phyloP scores from a whole-genome alignment of 257 asterid genomes.

The Primulina tabacum region DNA sequence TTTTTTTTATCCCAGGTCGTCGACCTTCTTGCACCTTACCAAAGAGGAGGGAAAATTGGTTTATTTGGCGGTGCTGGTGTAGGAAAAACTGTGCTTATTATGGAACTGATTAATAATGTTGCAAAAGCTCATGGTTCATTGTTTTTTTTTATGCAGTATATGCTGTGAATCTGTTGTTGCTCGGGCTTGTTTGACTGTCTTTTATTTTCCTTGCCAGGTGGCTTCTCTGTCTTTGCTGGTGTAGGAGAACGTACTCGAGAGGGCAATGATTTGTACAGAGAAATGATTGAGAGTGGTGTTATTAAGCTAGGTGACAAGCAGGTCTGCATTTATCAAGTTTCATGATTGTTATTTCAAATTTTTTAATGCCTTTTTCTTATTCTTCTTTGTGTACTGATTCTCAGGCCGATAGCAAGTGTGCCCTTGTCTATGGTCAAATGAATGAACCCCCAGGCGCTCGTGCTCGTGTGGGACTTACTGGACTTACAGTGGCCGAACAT shows the following conservation, averaged over 20 bases:
- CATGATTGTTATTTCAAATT: not conserved
- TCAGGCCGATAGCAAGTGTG: constrained; percentile 87
- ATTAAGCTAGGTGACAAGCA: constrained; percentile 97
- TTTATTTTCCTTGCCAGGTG: constrained; percentile 47
- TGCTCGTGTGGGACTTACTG: constrained; percentile 99
- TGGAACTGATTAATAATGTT: constrained; percentile 57
- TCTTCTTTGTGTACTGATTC: too few relatives aligned
- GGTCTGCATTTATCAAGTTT: constrained; percentile 37
- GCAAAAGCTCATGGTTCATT: constrained; percentile 57
- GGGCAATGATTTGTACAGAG: constrained; percentile 97
- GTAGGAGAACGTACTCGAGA: constrained; percentile 98
- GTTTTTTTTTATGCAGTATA: too few relatives aligned
- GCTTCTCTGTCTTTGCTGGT: constrained; percentile 99
- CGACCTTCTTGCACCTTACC: constrained; percentile 95
- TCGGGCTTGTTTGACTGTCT: too few relatives aligned
- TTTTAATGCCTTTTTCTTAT: not conserved
- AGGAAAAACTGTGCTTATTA: constrained; percentile 46
- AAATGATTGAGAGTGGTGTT: constrained; percentile 99
- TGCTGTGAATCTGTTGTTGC: too few relatives aligned
- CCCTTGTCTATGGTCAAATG: constrained; percentile 98
- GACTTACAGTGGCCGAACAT: constrained; percentile 97
- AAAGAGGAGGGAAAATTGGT: constrained; percentile 95
- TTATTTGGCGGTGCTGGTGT: constrained; percentile 52
- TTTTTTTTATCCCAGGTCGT: constrained; percentile 61
- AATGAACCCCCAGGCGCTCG: constrained; percentile 99